Base-by-base conservation (phyloP, 1,139 yeast species). In the Blastobotrys proliferans region DNA sequence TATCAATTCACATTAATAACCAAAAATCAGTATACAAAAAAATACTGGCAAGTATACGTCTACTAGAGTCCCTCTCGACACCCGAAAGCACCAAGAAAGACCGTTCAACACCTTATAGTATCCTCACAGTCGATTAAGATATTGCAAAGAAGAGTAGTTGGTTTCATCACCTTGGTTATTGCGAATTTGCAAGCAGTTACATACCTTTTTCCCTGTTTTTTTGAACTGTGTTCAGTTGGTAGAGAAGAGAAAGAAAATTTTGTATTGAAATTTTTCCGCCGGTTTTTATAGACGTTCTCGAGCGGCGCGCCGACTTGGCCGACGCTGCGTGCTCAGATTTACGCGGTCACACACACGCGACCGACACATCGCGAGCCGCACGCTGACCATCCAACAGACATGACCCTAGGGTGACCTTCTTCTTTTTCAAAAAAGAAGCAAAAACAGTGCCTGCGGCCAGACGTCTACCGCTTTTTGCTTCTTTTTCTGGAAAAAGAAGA, bases 21-120 rank as follows among this genome's bases (percentile, higher is more conserved):
- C 42, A 31, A 33, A 70, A 69, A 74, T 81, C 86, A 81, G 87
- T 76, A 77, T 58, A 44, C 27, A 63, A 79, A 66, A 63, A 65
- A 76, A 76, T 81, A 81, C 90, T 81, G 90, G 90, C 90, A 80
- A 81, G 90, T 81, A 81, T 74, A 77, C 78, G 79, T 76, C 70
- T 58, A 54, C 46, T 57, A 58, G 58, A 34, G 33, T 28, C 16
- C 42, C 55, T 47, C 48, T 47, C 39, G 33, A 40, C 39, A 34
- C 41, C 46, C 39, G 30, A 32, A 14, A 8, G 31, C 44, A 43
- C 51, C 56, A 52, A 49, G 57, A 51, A 52, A 49, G 45, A 44
- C 43, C 50, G 52, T 51, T 48, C 64, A 68, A 75, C 83, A 67
- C 69, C 79, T 80, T 70, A 77, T 77, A 81, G 79, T 79, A 82